phyloP scores from a whole-genome alignment of 345 rosid species.

The Turritis glabra region DNA sequence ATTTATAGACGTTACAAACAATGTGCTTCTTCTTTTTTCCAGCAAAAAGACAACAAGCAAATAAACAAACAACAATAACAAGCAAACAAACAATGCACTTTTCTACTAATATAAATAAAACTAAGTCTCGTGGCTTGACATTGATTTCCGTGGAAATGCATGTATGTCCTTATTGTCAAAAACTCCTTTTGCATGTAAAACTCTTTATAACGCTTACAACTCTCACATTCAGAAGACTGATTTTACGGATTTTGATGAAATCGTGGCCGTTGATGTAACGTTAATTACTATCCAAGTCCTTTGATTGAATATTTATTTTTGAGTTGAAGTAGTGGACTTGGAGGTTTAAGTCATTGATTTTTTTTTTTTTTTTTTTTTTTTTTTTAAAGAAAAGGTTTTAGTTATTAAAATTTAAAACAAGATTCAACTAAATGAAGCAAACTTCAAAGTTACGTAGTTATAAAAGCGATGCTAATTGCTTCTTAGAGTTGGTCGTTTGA shows the following conservation, averaged over 20 bases:
- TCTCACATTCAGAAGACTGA: not conserved
- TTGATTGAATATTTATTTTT: not conserved
- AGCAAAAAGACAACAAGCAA: not conserved
- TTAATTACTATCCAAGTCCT: not conserved
- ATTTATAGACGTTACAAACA: constrained; percentile 29
- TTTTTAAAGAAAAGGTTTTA: too few relatives aligned
- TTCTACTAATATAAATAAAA: not conserved
- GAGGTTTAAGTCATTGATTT: not conserved
- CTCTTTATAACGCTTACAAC: constrained; percentile 21
- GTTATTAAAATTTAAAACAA: too few relatives aligned
- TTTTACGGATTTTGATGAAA: not conserved
- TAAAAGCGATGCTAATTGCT: too few relatives aligned
- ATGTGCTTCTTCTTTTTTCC: not conserved
- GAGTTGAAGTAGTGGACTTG: not conserved
- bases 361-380: too few relatives aligned
- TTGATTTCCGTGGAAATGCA: constrained; percentile 14
- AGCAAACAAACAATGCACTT: constrained; percentile 20
- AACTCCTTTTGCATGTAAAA: constrained; percentile 19
- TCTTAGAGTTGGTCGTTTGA: not conserved
- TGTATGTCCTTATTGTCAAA: not conserved
- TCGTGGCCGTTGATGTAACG: not conserved
- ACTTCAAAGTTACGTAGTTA: too few relatives aligned
- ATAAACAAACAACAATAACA: not conserved
- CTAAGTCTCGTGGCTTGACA: not conserved
- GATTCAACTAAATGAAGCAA: too few relatives aligned